Conservation (phyloP, 345 rosid species). For the Anacardium occidentale region DNA sequence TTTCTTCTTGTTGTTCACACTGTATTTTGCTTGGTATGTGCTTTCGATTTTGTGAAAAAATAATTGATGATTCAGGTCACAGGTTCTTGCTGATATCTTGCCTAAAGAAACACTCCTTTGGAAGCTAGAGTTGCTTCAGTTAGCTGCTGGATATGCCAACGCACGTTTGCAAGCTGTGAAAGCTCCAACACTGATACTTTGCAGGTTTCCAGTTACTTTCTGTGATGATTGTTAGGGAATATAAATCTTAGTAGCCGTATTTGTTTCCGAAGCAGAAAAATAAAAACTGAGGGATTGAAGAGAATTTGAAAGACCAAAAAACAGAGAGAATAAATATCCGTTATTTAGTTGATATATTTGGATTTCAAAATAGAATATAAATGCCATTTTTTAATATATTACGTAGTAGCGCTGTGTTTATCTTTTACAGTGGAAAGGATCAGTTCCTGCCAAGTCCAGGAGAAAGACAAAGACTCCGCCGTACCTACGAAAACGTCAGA, state of each 20-base stretch:
- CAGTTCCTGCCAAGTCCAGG: conserved; percentile 63
- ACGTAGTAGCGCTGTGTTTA: neutral
- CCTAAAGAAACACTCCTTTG: conserved; percentile 37
- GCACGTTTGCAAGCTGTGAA: conserved; percentile 49
- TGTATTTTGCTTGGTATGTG: neutral
- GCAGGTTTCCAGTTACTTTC: conserved; percentile 39
- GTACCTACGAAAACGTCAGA: conserved; percentile 46
- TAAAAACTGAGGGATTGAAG: no score
- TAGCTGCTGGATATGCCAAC: conserved; percentile 57
- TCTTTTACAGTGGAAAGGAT: conserved; percentile 64
- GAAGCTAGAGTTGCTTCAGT: conserved; percentile 42
- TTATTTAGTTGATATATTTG: neutral
- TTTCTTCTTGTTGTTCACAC: neutral
- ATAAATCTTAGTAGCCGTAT: neutral
- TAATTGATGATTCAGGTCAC: neutral
- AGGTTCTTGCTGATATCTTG: conserved; percentile 34
- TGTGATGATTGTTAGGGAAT: neutral
- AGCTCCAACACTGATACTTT: conserved; percentile 62
- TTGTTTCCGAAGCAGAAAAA: no score
- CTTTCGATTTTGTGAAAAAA: neutral
- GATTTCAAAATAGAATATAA: neutral
- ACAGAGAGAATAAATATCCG: no score
- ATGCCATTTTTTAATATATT: neutral
- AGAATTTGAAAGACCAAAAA: no score
- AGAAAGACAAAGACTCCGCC: conserved; percentile 59